Evolutionary conservation across 208 protist genomes (phyloP).

Genomic region (Acanthamoeba triangularis): DNA sequence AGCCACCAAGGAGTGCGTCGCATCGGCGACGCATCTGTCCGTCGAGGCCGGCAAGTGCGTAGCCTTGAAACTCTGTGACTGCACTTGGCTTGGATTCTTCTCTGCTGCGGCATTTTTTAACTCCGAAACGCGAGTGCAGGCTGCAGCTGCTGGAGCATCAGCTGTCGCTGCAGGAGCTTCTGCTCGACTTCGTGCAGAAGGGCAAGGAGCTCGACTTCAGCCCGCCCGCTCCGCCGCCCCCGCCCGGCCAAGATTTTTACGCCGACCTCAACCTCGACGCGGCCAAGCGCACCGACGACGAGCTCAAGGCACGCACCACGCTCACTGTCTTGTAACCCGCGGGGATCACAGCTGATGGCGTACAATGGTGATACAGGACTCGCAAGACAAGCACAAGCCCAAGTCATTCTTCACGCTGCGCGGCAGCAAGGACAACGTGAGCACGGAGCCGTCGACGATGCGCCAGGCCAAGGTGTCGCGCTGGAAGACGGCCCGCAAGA

Average conservation of each 20-base stretch:
- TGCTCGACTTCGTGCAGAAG: conserved; percentile 20
- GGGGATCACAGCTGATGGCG: background rate
- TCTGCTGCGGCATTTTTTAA: background rate
- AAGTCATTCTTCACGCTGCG: background rate
- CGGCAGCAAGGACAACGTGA: conserved; percentile 14
- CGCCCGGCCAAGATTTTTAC: conserved; percentile 5
- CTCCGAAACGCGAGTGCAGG: background rate
- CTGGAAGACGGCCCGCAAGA: conserved; percentile 32
- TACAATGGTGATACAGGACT: background rate
- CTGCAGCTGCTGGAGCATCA: conserved; percentile 40
- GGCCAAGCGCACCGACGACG: background rate
- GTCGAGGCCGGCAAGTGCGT: conserved; percentile 4
- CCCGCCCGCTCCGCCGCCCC: background rate
- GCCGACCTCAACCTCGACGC: background rate
- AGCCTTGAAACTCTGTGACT: background rate
- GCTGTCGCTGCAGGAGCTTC: conserved; percentile 13
- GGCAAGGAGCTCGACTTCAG: conserved; percentile 32
- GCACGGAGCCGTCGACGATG: background rate
- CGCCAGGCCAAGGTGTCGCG: conserved; percentile 9
- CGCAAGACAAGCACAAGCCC: background rate
- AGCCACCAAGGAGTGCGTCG: conserved; percentile 9
- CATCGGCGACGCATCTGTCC: background rate
- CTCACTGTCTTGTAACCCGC: background rate
- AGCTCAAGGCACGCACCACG: background rate
- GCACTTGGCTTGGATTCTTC: background rate